Base-by-base conservation (phyloP, 164 flowering plant genomes). In the Magnolia kwangsiensis region DNA sequence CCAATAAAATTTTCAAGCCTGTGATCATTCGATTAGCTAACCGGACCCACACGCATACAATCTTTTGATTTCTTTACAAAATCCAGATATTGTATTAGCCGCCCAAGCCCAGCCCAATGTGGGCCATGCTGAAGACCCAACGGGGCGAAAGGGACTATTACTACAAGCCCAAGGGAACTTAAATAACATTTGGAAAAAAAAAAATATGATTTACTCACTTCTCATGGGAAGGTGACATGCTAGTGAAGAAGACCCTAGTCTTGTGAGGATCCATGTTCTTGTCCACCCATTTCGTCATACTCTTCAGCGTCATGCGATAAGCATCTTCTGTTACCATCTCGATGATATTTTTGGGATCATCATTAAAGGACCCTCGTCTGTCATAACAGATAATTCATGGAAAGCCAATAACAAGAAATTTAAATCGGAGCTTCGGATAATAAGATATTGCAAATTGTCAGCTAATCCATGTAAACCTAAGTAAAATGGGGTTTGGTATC, bases 161-260 rank as follows among this genome's bases (percentile, higher is more conserved):
- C n/a, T 19, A 59, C 1, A 1, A 59, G 63, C 63, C 63, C 63
- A 59, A 21, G 29, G 21, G 68, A 65, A 3, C 16, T 24, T 2
- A 13, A 37, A 37, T 37, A 37, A 37, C 14, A n/a, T 1, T 27
- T 27, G 29, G 1, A 37, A 37, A 37, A 37, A 37, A 37, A 37
- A 50, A 74, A 55, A 69, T 64, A 50, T 7, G 13, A 13, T 45
- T 24, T 16, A 80, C 89, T 84, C 58, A 89, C 92, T 83, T 87
- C 21, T 63, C 80, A 79, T 92, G 96, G 63, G 88, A 69, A 59
- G 96, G 96, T n/a, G 93, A 91, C 94, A 92, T 89, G 88, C 89
- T 87, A 29, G 92, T 78, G 84, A 92, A 92, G 83, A 92, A 90
- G 77, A 88, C 88, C 75, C 90, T 85, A 8, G 90, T 87, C 51